Conservation (phyloP, 176 grass and related monocot species). For the Cymbopogon citratus region DNA sequence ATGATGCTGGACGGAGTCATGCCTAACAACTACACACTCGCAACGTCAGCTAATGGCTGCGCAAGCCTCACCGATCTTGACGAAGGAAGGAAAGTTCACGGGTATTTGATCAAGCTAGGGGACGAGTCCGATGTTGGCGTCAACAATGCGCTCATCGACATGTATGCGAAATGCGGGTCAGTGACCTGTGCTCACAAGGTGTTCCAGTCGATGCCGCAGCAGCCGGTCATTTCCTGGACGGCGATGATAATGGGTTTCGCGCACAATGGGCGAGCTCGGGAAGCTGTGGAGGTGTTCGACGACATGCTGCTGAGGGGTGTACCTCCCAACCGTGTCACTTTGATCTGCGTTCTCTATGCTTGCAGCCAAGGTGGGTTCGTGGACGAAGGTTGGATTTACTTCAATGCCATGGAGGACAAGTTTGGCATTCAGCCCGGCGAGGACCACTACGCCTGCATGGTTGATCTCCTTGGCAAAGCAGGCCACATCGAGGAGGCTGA, state of each 20-base stretch:
- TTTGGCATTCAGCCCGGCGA: slow-evolving; percentile 36
- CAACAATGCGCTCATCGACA: slow-evolving; percentile 50
- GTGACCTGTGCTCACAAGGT: slow-evolving; percentile 26
- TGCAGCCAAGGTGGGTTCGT: slow-evolving; percentile 58
- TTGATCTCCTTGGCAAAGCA: slow-evolving; percentile 60
- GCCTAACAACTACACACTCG: slow-evolving; percentile 55
- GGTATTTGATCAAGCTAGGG: slow-evolving; percentile 43
- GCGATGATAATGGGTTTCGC: slow-evolving; percentile 59
- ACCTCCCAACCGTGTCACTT: slow-evolving; percentile 38
- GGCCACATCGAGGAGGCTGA: slow-evolving; percentile 42
- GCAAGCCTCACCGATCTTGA: slow-evolving; percentile 15
- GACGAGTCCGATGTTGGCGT: slow-evolving; percentile 27
- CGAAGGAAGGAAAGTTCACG: slow-evolving; percentile 42
- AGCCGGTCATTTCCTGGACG: slow-evolving; percentile 35
- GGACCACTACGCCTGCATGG: slow-evolving; percentile 68
- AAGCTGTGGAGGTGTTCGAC: slow-evolving; percentile 39
- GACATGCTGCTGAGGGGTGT: slow-evolving; percentile 37
- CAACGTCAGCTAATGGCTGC: slow-evolving; percentile 35
- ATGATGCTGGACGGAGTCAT: slow-evolving; percentile 36
- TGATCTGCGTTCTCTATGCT: slow-evolving; percentile 45
- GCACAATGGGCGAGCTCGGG: slow-evolving; percentile 26
- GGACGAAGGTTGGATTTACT: slow-evolving; percentile 50
- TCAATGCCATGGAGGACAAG: slow-evolving; percentile 41
- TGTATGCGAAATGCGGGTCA: slow-evolving; percentile 51
- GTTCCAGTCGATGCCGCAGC: slow-evolving; percentile 41